Conservation (phyloP, 2,329 filamentous ascomycete species). For the Cercospora sojina region DNA sequence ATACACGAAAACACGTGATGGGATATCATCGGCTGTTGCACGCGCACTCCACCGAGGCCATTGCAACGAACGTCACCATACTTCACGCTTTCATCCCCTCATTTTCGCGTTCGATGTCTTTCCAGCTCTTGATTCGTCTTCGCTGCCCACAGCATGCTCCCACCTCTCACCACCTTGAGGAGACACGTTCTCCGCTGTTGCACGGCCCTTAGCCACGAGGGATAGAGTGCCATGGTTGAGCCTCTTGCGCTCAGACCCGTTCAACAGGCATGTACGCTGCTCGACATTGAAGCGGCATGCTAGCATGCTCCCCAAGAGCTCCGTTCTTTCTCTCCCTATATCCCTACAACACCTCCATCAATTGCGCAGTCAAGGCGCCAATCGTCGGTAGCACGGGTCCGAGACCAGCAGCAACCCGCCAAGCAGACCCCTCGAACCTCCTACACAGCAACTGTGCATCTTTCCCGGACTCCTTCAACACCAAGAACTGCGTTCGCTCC, state of each 20-base stretch:
- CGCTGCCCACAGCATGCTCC: background rate
- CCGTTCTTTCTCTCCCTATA: background rate
- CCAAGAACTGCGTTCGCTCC: conserved; percentile 2
- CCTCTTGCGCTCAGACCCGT: background rate
- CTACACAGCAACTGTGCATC: conserved; percentile 3
- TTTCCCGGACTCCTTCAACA: conserved; percentile 12
- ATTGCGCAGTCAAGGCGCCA: background rate
- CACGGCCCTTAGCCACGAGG: background rate
- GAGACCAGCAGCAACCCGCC: background rate
- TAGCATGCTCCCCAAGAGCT: background rate
- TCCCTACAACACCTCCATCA: background rate
- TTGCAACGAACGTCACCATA: background rate
- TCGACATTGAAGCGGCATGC: background rate
- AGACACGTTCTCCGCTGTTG: background rate
- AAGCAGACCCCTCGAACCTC: conserved; percentile 1
- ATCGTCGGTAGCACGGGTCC: background rate
- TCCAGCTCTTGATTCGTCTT: background rate
- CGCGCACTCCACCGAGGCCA: background rate
- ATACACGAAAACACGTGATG: background rate
- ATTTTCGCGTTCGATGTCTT: background rate
- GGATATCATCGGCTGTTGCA: background rate
- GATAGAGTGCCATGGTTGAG: background rate
- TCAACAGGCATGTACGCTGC: background rate
- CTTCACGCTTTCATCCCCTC: background rate
- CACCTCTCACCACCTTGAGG: background rate